phyloP scores from a whole-genome alignment of 2,329 filamentous ascomycete species.

The Esteya vermicola region DNA sequence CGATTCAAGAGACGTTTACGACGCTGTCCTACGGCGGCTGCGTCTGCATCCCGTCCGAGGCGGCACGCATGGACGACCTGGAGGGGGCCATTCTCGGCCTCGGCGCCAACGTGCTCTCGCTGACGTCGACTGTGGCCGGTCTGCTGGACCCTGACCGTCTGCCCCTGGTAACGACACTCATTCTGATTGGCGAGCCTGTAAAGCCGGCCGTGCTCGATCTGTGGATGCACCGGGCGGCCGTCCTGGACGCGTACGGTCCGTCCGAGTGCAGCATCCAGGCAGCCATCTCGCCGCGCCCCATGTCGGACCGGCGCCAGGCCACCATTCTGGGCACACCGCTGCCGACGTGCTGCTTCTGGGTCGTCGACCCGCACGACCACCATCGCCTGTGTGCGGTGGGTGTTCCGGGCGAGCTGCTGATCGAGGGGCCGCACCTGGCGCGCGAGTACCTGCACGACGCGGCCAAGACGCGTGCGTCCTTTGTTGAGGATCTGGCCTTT shows the following conservation, averaged over 20 bases:
- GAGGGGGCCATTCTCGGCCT: background rate
- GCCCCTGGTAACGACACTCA: background rate
- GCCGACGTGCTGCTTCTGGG: slow-evolving; percentile 30
- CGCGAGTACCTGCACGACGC: slow-evolving; percentile 21
- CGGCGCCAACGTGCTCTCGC: background rate
- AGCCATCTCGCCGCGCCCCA: slow-evolving; percentile 10
- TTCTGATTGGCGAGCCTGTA: background rate
- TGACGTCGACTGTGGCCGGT: background rate
- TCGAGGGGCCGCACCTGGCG: slow-evolving; percentile 39
- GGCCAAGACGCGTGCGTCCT: slow-evolving; percentile 8
- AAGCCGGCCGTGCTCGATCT: background rate
- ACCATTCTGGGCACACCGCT: slow-evolving; percentile 28
- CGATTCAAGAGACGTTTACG: slow-evolving; percentile 37
- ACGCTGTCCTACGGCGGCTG: slow-evolving; percentile 42
- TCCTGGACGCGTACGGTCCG: background rate
- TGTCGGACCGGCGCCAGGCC: slow-evolving; percentile 20
- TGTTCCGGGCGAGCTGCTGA: slow-evolving; percentile 41
- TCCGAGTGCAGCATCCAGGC: background rate
- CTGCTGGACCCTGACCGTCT: background rate
- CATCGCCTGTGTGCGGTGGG: slow-evolving; percentile 37
- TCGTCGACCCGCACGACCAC: slow-evolving; percentile 35
- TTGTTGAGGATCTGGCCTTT: background rate
- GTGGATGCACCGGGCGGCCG: too few species aligned
- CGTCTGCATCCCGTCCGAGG: slow-evolving; percentile 21
- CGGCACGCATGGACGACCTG: background rate